A percentile compares a stretch with the other conserved stretches of the same genome.
Evolutionary conservation across 129 eudicot species (phyloP).

Genomic region (Rutidosis leptorrhynchoides): DNA sequence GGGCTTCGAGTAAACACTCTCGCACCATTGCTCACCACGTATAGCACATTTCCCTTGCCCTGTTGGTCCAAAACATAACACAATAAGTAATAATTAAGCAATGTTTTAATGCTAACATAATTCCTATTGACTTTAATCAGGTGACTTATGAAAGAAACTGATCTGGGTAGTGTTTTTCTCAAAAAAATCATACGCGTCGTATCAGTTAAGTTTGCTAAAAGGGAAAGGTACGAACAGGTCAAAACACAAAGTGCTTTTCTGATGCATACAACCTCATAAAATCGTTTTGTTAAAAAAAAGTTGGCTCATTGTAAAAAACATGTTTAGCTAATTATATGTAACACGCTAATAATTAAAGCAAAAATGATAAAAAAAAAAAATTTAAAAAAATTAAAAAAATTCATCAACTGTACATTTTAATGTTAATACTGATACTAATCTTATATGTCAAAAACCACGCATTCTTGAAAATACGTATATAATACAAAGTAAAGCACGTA

Average conservation of each 20-base stretch:
- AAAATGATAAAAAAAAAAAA: too few relatives aligned
- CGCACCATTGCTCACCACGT: constrained; percentile 87
- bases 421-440: too few relatives aligned
- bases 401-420: too few relatives aligned
- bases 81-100: background rate
- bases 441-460: background rate
- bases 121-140: too few relatives aligned
- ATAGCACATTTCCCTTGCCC: constrained; percentile 94
- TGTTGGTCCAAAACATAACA: constrained; percentile 18
- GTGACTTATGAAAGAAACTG: background rate
- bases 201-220: too few relatives aligned
- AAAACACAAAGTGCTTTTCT: too few relatives aligned
- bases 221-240: background rate
- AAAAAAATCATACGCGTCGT: background rate
- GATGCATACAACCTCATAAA: too few relatives aligned
- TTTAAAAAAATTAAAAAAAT: too few relatives aligned
- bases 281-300: too few relatives aligned
- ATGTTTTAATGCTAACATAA: background rate
- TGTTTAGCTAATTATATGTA: too few relatives aligned
- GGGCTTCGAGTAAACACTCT: constrained; percentile 83
- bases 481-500: background rate
- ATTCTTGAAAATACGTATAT: background rate
- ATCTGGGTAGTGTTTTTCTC: background rate
- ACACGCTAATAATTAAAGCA: too few relatives aligned
- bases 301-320: too few relatives aligned